phyloP scores from a whole-genome alignment of 106 monocot species.

The Narthecium ossifragum region DNA sequence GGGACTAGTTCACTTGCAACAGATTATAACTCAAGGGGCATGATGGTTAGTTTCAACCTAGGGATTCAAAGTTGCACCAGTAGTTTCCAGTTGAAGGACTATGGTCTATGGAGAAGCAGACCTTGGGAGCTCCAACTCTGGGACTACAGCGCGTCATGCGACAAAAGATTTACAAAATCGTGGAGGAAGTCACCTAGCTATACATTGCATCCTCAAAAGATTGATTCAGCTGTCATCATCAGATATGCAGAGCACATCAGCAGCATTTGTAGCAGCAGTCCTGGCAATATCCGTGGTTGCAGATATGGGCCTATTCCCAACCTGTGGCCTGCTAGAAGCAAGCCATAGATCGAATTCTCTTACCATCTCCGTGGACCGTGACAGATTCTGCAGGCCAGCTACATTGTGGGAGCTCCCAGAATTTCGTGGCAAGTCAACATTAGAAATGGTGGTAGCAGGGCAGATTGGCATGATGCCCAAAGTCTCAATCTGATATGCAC shows the following conservation, averaged over 20 bases:
- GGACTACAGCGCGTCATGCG: too few species aligned
- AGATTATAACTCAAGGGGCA: too few species aligned
- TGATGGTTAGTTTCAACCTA: too few species aligned
- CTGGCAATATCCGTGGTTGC: conserved; percentile 3
- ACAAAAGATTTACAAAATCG: too few species aligned
- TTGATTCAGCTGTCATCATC: not conserved
- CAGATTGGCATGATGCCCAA: not conserved
- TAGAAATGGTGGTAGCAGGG: not conserved
- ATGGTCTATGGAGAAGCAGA: too few species aligned
- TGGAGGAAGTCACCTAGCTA: too few species aligned
- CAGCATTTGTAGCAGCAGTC: not conserved
- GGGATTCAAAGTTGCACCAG: too few species aligned
- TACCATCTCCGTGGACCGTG: not conserved
- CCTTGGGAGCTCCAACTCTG: too few species aligned
- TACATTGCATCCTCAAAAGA: too few species aligned
- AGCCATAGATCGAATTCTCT: conserved; percentile 8
- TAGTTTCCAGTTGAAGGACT: too few species aligned
- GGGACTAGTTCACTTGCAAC: too few species aligned
- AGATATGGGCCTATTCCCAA: not conserved
- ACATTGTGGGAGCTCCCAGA: not conserved
- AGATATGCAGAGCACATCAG: conserved; percentile 18
- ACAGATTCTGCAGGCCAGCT: not conserved
- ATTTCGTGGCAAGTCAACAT: not conserved
- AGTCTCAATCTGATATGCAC: not conserved
- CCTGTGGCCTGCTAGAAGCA: conserved; percentile 1